phyloP scores from a whole-genome alignment of 2,329 filamentous ascomycete genomes.

The Acrocalymma vagum region DNA sequence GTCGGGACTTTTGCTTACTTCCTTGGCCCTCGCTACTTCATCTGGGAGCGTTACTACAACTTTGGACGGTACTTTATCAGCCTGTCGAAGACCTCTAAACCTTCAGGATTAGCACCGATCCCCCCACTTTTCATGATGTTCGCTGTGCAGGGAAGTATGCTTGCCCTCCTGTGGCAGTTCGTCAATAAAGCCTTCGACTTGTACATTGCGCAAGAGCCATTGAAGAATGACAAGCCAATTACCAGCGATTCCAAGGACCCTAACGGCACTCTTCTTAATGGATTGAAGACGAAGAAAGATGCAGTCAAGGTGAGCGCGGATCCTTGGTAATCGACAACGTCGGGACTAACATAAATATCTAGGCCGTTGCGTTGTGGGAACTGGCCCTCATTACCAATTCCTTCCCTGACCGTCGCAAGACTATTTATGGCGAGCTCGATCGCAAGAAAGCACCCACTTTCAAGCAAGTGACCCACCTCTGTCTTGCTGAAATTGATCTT shows the following conservation, averaged over 20 bases:
- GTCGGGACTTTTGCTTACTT: conserved; percentile 36
- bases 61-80: conserved; percentile 78
- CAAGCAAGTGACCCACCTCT: conserved; percentile 77
- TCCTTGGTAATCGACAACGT: too few species aligned
- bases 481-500: conserved; percentile 72
- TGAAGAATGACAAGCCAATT: conserved; percentile 85
- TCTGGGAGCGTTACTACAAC: conserved; percentile 66
- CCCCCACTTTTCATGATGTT: conserved; percentile 63
- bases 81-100: conserved; percentile 71
- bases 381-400: conserved; percentile 79
- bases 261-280: conserved; percentile 86
- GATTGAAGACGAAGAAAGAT: conserved; percentile 83
- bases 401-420: conserved; percentile 77
- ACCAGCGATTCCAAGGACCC: conserved; percentile 88
- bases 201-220: conserved; percentile 81
- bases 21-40: conserved; percentile 30
- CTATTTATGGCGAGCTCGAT: conserved; percentile 88
- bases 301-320: conserved; percentile 70
- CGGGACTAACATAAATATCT: conserved; percentile 17
- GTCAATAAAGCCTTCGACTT: conserved; percentile 80
- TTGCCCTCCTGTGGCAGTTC: conserved; percentile 78
- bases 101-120: conserved; percentile 66
- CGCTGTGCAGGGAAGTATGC: conserved; percentile 66
- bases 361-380: conserved; percentile 92
- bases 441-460: conserved; percentile 81